Percentiles rank a stretch among this genome's conserved stretches.
phyloP scores from a whole-genome alignment of 768 basidiomycete genomes.

The Hypholoma sublateritium region DNA sequence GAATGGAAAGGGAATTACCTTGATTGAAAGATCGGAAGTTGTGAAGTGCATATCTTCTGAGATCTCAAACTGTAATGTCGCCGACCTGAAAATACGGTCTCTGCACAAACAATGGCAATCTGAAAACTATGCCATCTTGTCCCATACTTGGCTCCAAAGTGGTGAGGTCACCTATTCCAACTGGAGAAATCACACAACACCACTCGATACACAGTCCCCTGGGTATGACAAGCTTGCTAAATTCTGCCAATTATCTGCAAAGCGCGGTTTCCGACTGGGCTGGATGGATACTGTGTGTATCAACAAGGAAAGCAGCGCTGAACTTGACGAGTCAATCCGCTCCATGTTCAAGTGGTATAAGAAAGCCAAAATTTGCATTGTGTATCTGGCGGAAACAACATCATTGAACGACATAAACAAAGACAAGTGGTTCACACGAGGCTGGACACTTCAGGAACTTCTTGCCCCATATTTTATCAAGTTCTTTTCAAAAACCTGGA shows the following conservation, averaged over 20 bases:
- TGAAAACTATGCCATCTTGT: too few relatives aligned
- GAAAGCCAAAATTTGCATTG: not conserved
- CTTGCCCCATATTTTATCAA: not conserved
- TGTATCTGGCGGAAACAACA: not conserved
- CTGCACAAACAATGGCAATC: too few relatives aligned
- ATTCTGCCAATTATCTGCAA: not conserved
- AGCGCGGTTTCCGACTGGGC: not conserved
- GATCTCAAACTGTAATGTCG: too few relatives aligned
- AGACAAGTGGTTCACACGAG: slow-evolving; percentile 1
- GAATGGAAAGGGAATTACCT: too few relatives aligned
- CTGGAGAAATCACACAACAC: too few relatives aligned
- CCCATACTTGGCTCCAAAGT: too few relatives aligned
- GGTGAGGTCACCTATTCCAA: too few relatives aligned
- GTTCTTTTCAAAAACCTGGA: not conserved
- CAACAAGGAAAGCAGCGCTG: not conserved
- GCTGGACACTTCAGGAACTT: slow-evolving; percentile 1
- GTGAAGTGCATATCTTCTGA: too few relatives aligned
- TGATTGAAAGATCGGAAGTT: too few relatives aligned
- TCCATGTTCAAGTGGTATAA: slow-evolving; percentile 3
- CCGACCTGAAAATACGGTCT: too few relatives aligned
- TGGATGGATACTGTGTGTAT: slow-evolving; percentile 5
- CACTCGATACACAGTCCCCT: not conserved
- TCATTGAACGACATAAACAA: not conserved
- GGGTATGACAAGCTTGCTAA: not conserved
- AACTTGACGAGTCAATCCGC: slow-evolving; percentile 3